A percentile compares a stretch with the other conserved stretches of the same genome.
Conservation (phyloP, 306 rosid species). For the Adenanthera pavonina region DNA sequence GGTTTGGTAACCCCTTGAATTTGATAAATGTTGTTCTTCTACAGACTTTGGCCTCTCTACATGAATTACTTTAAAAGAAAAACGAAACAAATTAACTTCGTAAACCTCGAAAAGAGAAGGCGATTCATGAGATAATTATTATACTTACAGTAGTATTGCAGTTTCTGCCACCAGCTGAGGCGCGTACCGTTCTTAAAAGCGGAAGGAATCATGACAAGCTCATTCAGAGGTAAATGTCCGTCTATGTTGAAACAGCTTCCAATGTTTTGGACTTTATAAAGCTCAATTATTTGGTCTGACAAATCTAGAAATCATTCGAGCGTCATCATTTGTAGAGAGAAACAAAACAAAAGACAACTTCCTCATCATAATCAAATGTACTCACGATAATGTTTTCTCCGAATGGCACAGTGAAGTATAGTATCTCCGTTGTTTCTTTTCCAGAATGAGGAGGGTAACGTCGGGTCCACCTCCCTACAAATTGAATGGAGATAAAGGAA, state of each 20-base stretch:
- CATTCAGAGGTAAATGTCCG: neutral
- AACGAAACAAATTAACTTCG: no score
- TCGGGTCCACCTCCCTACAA: no score
- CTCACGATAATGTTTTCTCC: neutral
- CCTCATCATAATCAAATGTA: neutral
- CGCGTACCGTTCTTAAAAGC: neutral
- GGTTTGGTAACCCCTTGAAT: no score
- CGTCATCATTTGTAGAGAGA: no score
- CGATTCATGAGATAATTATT: neutral
- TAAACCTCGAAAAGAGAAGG: no score
- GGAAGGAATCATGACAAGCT: slow-evolving; percentile 5
- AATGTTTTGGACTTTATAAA: neutral
- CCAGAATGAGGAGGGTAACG: neutral
- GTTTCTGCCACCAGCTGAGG: neutral
- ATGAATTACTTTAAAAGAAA: no score
- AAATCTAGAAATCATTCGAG: neutral
- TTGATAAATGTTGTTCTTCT: no score
- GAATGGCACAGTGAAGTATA: neutral
- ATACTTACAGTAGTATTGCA: neutral
- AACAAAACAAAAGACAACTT: no score
- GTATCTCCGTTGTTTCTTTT: neutral
- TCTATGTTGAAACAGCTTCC: neutral
- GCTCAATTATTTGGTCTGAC: neutral
- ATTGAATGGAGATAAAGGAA: neutral
- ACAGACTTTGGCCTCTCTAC: no score